Base-by-base conservation (phyloP, 148 eudicot genomes). In the Nepenthes gracilis region DNA sequence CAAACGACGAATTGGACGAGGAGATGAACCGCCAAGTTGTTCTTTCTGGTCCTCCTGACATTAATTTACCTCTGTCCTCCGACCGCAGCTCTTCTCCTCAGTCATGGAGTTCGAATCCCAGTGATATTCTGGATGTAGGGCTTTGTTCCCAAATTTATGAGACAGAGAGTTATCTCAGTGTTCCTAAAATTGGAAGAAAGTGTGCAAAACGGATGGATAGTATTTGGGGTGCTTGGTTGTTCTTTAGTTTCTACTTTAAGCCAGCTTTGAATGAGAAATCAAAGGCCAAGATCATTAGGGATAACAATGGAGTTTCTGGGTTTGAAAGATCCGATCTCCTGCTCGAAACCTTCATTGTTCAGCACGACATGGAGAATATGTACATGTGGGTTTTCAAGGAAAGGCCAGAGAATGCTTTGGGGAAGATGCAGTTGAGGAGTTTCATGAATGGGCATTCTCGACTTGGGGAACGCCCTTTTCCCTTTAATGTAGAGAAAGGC, bases 201-300 rank as follows among this genome's bases (percentile, higher is more conserved):
- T 81, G 83, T 37, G 83, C 90, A 15, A 87, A 87, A 58, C 71
- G 95, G 54, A 77, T 80, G 34, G 95, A 84, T 72, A 75, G 78
- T 2, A 82, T 87, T 5, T 86, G 94, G 94, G 85, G 86, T 54
- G 89, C 89, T 45, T 86, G 88, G 88, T 79, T 86, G 61, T 86
- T 86, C 80, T 86, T 86, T 53, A 83, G 67, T 68, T 86, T 73
- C 62, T 86, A 86, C 66, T 83, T 86, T 45, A 86, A 77, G 59
- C 89, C 94, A 1, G 87, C 72, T 52, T 66, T 83, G 66, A 82
- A 74, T 62, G 89, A 83, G 70, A 70, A 74, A 55, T 75, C 89
- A 0, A 86, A 83, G 74, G 59, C 64, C 62, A 87, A 81, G 72
- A 53, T 76, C 14, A 53, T 68, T 7, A 37, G 83, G 74, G 87